Conservation (phyloP, 805 yeast species). For the Limtongozyma cylindracea region DNA sequence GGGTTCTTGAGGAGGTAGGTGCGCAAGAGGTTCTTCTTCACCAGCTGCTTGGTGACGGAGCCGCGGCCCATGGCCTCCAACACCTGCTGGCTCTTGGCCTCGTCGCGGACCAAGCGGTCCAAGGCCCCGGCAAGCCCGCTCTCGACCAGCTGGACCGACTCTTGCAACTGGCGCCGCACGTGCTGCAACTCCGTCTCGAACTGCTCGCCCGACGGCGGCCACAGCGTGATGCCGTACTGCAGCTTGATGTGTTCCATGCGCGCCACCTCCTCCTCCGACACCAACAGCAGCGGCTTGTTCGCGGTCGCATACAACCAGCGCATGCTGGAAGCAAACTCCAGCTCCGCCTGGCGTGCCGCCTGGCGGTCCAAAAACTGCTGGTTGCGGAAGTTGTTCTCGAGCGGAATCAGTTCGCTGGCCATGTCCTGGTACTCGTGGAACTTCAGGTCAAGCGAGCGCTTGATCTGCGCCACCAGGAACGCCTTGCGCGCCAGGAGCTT, state of each 20-base stretch:
- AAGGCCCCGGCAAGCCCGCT: conserved; percentile 20
- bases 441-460: conserved; percentile 75
- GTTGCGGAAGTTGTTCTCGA: conserved; percentile 39
- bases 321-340: too few species aligned
- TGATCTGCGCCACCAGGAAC: conserved; percentile 83
- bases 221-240: conserved; percentile 11
- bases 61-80: too few species aligned
- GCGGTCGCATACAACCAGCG: too few species aligned
- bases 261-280: too few species aligned
- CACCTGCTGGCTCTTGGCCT: too few species aligned
- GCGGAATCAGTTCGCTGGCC: conserved; percentile 38
- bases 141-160: conserved; percentile 35
- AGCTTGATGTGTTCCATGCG: conserved; percentile 12
- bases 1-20: too few species aligned
- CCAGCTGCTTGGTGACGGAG: too few species aligned
- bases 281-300: too few species aligned
- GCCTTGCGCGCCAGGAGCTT: conserved; percentile 63
- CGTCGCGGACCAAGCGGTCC: conserved; percentile 27
- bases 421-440: conserved; percentile 56
- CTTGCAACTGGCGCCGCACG: conserved; percentile 1
- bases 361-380: conserved; percentile 24
- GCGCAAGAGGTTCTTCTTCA: too few species aligned
- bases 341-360: conserved; percentile 4
- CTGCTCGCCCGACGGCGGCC: conserved; percentile 12
- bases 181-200: background rate